Evolutionary conservation across 306 rosid species (phyloP).

Genomic region (Citrullus amarus): DNA sequence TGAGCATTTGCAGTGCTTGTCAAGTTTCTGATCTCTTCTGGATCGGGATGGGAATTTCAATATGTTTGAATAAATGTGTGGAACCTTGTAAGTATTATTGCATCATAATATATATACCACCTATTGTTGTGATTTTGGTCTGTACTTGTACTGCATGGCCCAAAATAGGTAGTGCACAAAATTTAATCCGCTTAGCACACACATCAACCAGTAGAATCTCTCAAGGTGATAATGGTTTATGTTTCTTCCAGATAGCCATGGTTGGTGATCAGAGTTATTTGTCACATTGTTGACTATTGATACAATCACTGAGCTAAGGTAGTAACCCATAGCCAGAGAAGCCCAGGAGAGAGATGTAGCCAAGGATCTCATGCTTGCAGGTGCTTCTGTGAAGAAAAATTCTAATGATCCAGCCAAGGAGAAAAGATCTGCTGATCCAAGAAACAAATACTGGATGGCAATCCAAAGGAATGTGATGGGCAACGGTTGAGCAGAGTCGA

Average conservation of each 20-base stretch:
- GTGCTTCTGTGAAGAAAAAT: conserved; percentile 93
- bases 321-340: conserved; percentile 82
- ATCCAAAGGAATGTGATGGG: conserved; percentile 85
- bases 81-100: background rate
- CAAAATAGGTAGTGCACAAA: conserved; percentile 72
- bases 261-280: conserved; percentile 18
- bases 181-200: conserved; percentile 69
- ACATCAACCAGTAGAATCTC: conserved; percentile 85
- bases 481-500: conserved; percentile 39
- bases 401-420: conserved; percentile 75
- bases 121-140: conserved; percentile 23
- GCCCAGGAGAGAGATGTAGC: conserved; percentile 95
- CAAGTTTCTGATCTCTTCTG: background rate
- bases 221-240: conserved; percentile 61
- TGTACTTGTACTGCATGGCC: conserved; percentile 62
- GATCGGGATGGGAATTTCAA: background rate
- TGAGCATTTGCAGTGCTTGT: background rate
- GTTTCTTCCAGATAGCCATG: conserved; percentile 69
- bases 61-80: conserved; percentile 1
- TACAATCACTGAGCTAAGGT: conserved; percentile 72
- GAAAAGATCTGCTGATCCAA: conserved; percentile 94
- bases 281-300: conserved; percentile 58
- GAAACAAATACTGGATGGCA: conserved; percentile 69
- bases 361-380: conserved; percentile 68
- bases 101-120: background rate